Percentiles rank a stretch among this genome's conserved stretches.
Evolutionary conservation across 2,329 filamentous ascomycete species (phyloP).

Genomic region (Xylaria polymorpha): DNA sequence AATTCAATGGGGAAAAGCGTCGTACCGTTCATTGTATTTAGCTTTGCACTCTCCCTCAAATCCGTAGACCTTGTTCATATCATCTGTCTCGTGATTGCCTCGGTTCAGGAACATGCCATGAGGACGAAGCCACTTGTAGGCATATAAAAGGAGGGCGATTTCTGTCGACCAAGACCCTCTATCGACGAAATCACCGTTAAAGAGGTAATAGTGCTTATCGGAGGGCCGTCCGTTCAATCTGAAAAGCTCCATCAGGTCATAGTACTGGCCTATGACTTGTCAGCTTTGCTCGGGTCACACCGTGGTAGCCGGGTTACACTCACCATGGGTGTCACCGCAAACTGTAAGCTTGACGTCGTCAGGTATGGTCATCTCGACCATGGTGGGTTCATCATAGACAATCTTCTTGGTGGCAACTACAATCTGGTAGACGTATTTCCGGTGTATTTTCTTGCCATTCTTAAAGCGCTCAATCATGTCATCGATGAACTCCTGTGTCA

Average conservation of each 20-base stretch:
- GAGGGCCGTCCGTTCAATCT: constrained; percentile 85
- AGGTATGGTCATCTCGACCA: constrained; percentile 91
- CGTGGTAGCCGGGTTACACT: constrained; percentile 44
- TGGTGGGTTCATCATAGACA: constrained; percentile 91
- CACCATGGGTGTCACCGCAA: constrained; percentile 96
- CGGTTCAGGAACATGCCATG: constrained; percentile 93
- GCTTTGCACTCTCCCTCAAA: constrained; percentile 98
- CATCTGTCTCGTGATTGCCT: constrained; percentile 98
- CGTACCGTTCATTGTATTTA: constrained; percentile 88
- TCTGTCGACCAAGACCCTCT: constrained; percentile 98
- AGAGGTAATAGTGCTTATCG: constrained; percentile 91
- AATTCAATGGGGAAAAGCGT: constrained; percentile 1
- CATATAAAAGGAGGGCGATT: constrained; percentile 91
- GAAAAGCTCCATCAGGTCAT: constrained; percentile 97
- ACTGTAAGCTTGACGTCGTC: constrained; percentile 86
- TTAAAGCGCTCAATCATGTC: constrained; percentile 98
- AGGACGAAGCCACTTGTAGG: constrained; percentile 95
- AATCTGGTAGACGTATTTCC: constrained; percentile 98
- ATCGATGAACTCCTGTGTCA: constrained; percentile 97
- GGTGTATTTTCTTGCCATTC: constrained; percentile 92
- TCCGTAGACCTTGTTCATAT: constrained; percentile 98
- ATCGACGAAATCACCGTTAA: constrained; percentile 99
- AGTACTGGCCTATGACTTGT: constrained; percentile 82
- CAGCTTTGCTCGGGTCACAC: constrained; percentile 32
- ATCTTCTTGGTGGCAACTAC: constrained; percentile 89